A percentile compares a stretch with the other conserved stretches of the same genome.
phyloP scores from a whole-genome alignment of 441 rosid species.

The Gossypium gossypioides region DNA sequence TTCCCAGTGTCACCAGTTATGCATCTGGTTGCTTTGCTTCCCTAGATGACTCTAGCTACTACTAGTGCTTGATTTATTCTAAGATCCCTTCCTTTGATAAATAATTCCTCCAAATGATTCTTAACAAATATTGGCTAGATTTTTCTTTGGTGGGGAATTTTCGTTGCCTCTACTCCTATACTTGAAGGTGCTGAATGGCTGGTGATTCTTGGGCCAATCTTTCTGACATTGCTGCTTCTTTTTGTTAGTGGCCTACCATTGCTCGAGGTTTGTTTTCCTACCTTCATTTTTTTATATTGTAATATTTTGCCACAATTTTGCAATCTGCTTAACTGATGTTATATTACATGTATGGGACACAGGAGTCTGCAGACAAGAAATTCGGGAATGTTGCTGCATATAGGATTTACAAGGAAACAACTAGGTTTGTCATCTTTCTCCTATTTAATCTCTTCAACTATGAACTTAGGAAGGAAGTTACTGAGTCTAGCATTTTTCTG shows the following conservation, averaged over 20 bases:
- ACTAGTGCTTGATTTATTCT: not conserved
- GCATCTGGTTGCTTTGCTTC: not conserved
- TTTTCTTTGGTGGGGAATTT: constrained; percentile 88
- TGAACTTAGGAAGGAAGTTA: not conserved
- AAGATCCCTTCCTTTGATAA: not conserved
- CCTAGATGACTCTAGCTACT: not conserved
- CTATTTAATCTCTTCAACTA: not conserved
- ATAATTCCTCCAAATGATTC: not conserved
- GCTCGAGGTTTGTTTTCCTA: constrained; percentile 58
- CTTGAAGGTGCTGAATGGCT: constrained; percentile 75
- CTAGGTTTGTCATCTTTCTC: constrained; percentile 39
- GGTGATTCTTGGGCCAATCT: constrained; percentile 68
- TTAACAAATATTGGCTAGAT: constrained; percentile 35
- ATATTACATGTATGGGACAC: constrained; percentile 14
- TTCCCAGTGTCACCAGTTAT: not conserved
- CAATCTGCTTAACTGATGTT: constrained; percentile 9
- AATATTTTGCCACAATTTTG: not conserved
- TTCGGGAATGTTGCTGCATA: constrained; percentile 54
- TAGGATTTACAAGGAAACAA: constrained; percentile 56
- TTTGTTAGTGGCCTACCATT: constrained; percentile 82
- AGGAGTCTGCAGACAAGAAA: constrained; percentile 83
- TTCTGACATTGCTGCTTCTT: constrained; percentile 73
- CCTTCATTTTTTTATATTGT: not conserved
- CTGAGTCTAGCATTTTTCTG: constrained; percentile 8
- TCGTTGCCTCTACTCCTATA: constrained; percentile 59